Conservation (phyloP, 2,329 filamentous ascomycete species). For the Nigrospora sphaerica region DNA sequence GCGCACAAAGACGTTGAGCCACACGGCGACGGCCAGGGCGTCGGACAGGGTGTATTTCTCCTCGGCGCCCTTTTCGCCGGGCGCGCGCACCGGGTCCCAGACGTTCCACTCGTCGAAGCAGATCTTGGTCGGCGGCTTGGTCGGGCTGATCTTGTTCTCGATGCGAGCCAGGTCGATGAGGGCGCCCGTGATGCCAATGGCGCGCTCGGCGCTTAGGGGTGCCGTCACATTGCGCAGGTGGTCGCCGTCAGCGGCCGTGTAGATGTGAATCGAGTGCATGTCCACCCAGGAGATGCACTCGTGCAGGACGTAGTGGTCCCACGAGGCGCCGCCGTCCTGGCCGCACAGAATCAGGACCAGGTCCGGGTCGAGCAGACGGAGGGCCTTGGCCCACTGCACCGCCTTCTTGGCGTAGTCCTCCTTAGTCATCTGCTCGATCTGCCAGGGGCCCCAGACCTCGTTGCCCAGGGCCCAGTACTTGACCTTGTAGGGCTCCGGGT, state of each 20-base stretch:
- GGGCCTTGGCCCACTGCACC: constrained; percentile 64
- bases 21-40: constrained; percentile 66
- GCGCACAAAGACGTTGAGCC: constrained; percentile 70
- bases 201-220: constrained; percentile 63
- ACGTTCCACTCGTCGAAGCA: constrained; percentile 87
- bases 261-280: constrained; percentile 78
- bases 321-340: constrained; percentile 59
- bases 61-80: constrained; percentile 65
- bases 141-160: constrained; percentile 54
- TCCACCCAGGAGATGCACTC: constrained; percentile 62
- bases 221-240: constrained; percentile 49
- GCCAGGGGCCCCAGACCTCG: constrained; percentile 61
- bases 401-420: constrained; percentile 64
- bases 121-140: constrained; percentile 58
- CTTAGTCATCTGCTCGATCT: constrained; percentile 62
- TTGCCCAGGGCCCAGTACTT: constrained; percentile 87
- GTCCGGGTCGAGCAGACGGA: constrained; percentile 64
- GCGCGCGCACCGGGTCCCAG: constrained; percentile 67
- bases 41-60: constrained; percentile 70
- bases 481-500: constrained; percentile 68
- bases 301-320: constrained; percentile 69
- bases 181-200: constrained; percentile 61
- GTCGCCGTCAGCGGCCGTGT: constrained; percentile 51
- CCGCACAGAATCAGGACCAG: constrained; percentile 69
- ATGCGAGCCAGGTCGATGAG: constrained; percentile 69